Conservation (phyloP, 148 eudicot genomes). For the Chenopodium suecicum region DNA sequence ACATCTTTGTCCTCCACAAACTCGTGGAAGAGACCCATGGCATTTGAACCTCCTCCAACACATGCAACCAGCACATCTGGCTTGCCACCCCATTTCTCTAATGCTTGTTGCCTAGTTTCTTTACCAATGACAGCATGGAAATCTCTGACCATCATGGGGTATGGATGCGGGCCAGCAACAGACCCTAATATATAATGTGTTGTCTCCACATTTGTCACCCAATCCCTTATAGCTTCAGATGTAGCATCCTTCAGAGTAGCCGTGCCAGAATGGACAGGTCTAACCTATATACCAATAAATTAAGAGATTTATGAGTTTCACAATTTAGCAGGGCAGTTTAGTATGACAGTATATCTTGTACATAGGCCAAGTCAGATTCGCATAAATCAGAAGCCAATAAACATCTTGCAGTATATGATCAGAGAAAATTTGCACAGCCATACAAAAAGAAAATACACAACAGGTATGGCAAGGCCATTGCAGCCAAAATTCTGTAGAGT, state of each 20-base stretch:
- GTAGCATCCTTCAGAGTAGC: conserved; percentile 98
- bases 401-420: not conserved
- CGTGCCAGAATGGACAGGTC: conserved; percentile 92
- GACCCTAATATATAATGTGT: conserved; percentile 97
- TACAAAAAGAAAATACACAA: not conserved
- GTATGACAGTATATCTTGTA: not conserved
- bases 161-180: conserved; percentile 97
- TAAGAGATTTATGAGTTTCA: not conserved
- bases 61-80: conserved; percentile 93
- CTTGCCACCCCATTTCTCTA: conserved; percentile 99
- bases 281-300: conserved; percentile 50
- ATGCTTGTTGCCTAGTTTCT: conserved; percentile 86
- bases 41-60: conserved; percentile 96
- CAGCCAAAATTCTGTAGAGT: not conserved
- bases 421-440: not conserved
- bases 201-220: conserved; percentile 98
- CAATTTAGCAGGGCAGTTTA: not conserved
- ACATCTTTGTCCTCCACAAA: conserved; percentile 81
- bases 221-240: conserved; percentile 96
- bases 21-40: conserved; percentile 90
- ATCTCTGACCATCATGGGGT: conserved; percentile 89
- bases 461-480: not conserved
- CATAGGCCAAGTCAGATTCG: not conserved
- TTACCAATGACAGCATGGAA: conserved; percentile 93
- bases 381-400: not conserved